Evolutionary conservation across 2,329 filamentous ascomycete species (phyloP).

Genomic region (Fusarium sp.): DNA sequence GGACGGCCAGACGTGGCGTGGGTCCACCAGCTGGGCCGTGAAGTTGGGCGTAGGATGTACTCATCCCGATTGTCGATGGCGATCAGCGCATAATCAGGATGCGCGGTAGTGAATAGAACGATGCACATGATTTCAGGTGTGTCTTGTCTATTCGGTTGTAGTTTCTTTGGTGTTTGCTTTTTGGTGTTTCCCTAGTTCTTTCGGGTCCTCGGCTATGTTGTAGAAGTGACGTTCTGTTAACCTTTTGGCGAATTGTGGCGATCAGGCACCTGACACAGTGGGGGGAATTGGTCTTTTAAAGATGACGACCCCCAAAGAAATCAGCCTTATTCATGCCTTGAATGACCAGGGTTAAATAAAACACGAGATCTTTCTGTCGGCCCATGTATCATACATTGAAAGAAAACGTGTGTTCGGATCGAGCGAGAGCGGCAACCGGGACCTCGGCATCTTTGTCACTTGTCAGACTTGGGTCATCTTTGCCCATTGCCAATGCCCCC

Average conservation of each 20-base stretch:
- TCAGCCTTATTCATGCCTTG: background rate
- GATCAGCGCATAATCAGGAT: conserved; percentile 80
- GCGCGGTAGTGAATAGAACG: conserved; percentile 78
- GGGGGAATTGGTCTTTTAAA: conserved; percentile 35
- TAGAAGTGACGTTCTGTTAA: conserved; percentile 9
- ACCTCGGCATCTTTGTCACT: conserved; percentile 33
- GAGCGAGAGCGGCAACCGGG: conserved; percentile 11
- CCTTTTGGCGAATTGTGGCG: conserved; percentile 22
- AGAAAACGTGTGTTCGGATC: conserved; percentile 17
- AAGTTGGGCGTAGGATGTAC: conserved; percentile 73
- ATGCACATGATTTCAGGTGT: conserved; percentile 73
- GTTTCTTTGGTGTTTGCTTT: background rate
- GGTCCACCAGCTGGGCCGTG: conserved; percentile 73
- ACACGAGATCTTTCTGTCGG: conserved; percentile 10
- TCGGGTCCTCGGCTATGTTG: background rate
- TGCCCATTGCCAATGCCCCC: conserved; percentile 5
- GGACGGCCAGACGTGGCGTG: conserved; percentile 55
- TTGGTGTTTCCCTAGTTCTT: conserved; percentile 6
- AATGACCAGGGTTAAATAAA: background rate
- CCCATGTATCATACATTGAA: background rate
- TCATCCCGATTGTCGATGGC: conserved; percentile 84
- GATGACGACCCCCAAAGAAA: conserved; percentile 18
- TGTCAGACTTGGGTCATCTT: background rate
- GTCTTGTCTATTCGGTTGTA: background rate
- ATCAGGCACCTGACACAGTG: conserved; percentile 2